A percentile compares a stretch with the other conserved stretches of the same genome.
Conservation (phyloP, 495 filamentous ascomycete genomes). For the Cenococcum geophilum region DNA sequence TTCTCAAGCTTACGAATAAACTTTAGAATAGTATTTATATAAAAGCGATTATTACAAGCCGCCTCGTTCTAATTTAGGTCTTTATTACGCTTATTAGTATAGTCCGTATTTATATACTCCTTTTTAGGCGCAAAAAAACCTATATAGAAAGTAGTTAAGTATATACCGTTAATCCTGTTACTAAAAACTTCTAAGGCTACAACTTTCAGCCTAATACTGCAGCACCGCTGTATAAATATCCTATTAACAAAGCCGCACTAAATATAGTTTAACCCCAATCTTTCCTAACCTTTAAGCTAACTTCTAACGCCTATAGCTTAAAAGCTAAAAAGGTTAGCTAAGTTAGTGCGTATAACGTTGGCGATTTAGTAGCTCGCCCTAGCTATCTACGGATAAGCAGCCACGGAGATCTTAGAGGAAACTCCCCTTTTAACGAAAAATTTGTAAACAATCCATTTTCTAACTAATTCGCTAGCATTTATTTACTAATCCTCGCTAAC, state of each 20-base stretch:
- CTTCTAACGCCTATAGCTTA: background rate
- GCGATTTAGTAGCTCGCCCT: conserved; percentile 32
- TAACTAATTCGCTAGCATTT: too few relatives aligned
- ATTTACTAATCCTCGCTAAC: too few relatives aligned
- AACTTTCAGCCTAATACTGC: conserved; percentile 14
- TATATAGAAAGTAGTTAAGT: conserved; percentile 46
- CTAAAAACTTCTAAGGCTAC: conserved; percentile 7
- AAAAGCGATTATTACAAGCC: conserved; percentile 70
- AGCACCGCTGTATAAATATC: conserved; percentile 31
- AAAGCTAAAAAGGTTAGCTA: conserved; percentile 31
- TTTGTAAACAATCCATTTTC: too few relatives aligned
- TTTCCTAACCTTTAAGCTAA: conserved; percentile 33
- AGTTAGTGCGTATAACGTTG: conserved; percentile 33
- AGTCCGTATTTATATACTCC: conserved; percentile 53
- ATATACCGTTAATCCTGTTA: conserved; percentile 20
- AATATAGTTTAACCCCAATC: conserved; percentile 37
- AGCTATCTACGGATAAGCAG: conserved; percentile 36
- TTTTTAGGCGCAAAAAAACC: conserved; percentile 45
- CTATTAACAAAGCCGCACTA: conserved; percentile 26
- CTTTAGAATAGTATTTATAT: conserved; percentile 58
- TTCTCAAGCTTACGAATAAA: conserved; percentile 57
- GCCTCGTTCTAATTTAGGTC: too few relatives aligned
- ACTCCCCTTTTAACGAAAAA: too few relatives aligned
- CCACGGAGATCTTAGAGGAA: conserved; percentile 33
- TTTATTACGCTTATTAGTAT: conserved; percentile 70